phyloP scores from a whole-genome alignment of 176 grass and related monocot genomes.

The Lolium perenne region DNA sequence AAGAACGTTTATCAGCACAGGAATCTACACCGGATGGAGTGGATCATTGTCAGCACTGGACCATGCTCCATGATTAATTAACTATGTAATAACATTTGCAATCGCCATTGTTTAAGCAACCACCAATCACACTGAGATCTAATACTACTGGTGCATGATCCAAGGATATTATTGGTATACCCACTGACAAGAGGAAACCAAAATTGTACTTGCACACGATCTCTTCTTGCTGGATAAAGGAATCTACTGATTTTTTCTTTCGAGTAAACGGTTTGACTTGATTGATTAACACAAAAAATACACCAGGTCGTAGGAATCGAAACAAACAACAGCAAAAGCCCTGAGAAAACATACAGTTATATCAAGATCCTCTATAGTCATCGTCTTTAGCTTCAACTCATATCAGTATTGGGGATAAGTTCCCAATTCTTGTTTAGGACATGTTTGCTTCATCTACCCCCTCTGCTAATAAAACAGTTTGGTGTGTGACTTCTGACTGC shows the following conservation, averaged over 20 bases:
- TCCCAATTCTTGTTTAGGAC: background rate
- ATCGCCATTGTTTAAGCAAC: slow-evolving; percentile 25
- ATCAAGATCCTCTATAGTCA: background rate
- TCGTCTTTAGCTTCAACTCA: background rate
- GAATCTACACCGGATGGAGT: slow-evolving; percentile 40
- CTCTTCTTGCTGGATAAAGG: background rate
- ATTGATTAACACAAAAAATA: background rate
- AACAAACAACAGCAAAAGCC: background rate
- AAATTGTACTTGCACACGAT: background rate
- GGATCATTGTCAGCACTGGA: slow-evolving; percentile 73
- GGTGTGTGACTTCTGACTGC: background rate
- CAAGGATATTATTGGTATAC: slow-evolving; percentile 26
- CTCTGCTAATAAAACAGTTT: background rate
- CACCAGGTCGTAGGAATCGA: background rate
- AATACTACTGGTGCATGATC: slow-evolving; percentile 33
- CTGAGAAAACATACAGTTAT: background rate
- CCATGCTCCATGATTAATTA: slow-evolving; percentile 41
- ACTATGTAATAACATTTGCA: background rate
- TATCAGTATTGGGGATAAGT: background rate
- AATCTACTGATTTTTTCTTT: background rate
- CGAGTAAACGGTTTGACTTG: background rate
- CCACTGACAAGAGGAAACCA: background rate
- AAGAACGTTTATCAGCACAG: slow-evolving; percentile 19
- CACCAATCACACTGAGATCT: slow-evolving; percentile 18
- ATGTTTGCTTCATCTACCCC: background rate